phyloP scores from a whole-genome alignment of 306 rosid genomes.

The Glycine tomentella region DNA sequence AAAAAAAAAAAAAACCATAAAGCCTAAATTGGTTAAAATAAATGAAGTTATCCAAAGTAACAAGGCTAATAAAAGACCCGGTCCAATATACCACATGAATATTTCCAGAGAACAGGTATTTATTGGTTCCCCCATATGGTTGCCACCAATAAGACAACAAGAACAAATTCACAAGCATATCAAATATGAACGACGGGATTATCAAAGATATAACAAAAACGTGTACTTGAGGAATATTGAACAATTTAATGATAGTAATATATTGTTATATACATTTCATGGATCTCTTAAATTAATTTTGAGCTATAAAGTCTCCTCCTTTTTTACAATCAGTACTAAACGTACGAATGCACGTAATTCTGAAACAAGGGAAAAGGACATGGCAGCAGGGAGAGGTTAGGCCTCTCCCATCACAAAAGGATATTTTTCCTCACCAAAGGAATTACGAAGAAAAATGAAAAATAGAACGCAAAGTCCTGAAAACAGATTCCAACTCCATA shows the following conservation, averaged over 20 bases:
- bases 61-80: neutral
- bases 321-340: neutral
- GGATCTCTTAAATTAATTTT: neutral
- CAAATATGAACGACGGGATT: slow-evolving; percentile 10
- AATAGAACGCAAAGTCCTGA: neutral
- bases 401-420: slow-evolving; percentile 2
- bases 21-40: neutral
- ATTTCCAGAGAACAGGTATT: slow-evolving; percentile 1
- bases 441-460: too few relatives aligned
- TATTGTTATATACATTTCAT: neutral
- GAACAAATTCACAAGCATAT: slow-evolving; percentile 7
- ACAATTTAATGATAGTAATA: slow-evolving; percentile 13
- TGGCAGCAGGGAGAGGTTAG: neutral
- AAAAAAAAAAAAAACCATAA: neutral
- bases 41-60: slow-evolving; percentile 4
- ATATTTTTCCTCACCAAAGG: too few relatives aligned
- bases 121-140: neutral
- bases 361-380: slow-evolving; percentile 43
- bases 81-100: neutral
- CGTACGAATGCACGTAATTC: neutral
- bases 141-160: slow-evolving; percentile 21
- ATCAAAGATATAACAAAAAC: neutral
- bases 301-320: neutral
- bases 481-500: neutral
- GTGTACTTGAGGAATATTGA: neutral